Conservation (phyloP, 2,329 filamentous ascomycete species). For the Talaromyces funiculosus region DNA sequence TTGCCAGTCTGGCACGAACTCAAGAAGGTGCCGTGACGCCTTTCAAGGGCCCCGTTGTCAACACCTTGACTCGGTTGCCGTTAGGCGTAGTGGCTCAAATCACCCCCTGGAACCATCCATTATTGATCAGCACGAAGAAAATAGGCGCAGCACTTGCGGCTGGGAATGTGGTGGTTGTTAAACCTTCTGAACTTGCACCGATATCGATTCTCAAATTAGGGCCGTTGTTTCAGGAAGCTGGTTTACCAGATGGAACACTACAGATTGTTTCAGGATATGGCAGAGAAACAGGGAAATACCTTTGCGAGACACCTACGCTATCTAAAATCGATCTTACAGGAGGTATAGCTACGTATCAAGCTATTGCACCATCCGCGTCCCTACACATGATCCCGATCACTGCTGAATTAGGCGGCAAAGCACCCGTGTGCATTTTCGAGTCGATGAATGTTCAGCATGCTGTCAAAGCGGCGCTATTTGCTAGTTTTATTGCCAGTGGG, state of each 20-base stretch:
- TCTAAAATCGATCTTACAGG: slow-evolving; percentile 24
- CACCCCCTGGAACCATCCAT: slow-evolving; percentile 36
- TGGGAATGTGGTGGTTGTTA: slow-evolving; percentile 37
- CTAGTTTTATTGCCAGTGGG: slow-evolving; percentile 49
- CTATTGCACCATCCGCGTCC: slow-evolving; percentile 18
- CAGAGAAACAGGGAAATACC: slow-evolving; percentile 46
- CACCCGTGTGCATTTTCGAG: slow-evolving; percentile 23
- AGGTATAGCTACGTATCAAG: slow-evolving; percentile 19
- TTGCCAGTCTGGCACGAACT: slow-evolving; percentile 60
- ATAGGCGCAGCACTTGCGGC: slow-evolving; percentile 36
- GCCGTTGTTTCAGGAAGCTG: slow-evolving; percentile 37
- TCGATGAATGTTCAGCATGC: slow-evolving; percentile 19
- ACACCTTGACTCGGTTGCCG: slow-evolving; percentile 33
- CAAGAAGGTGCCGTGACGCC: slow-evolving; percentile 63
- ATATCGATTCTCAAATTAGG: slow-evolving; percentile 39
- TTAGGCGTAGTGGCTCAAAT: slow-evolving; percentile 37
- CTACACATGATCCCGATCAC: slow-evolving; percentile 21
- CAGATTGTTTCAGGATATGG: slow-evolving; percentile 45
- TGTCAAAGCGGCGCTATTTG: slow-evolving; percentile 29
- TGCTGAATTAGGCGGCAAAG: slow-evolving; percentile 24
- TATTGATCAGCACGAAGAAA: slow-evolving; percentile 36
- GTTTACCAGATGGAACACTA: slow-evolving; percentile 37
- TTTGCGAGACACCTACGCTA: slow-evolving; percentile 34
- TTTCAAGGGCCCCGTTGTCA: slow-evolving; percentile 44
- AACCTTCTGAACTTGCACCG: slow-evolving; percentile 39